Base-by-base conservation (phyloP, 495 filamentous ascomycete species). In the Daldinia vernicosa region DNA sequence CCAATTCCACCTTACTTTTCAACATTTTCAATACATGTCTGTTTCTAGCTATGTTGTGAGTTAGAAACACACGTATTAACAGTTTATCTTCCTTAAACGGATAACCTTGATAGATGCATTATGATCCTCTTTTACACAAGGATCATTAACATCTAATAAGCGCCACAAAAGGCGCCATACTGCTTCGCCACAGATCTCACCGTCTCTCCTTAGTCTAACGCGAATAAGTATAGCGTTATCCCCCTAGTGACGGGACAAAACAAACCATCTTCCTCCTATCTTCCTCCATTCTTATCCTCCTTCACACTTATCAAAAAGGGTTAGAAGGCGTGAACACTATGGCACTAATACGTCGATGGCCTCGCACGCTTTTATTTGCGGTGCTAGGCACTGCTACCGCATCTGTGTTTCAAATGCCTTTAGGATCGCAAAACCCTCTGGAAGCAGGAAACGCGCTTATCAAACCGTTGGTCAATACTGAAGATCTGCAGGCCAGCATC, bases 401-500 rank as follows among this genome's bases (percentile, higher is more conserved):
- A 26, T 69, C 58, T n/a, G 66, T 69, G 28, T 35, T 66, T 54
- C 70, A 73, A 39, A 51, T 66, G 0, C 70, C 70, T 47, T 50
- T 73, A 40, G 43, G 63, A 40, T 37, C 70, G 8, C 66, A 73
- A 35, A 55, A 27, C 11, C 66, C 56, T 11, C 0, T 61, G 3
- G 35, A 32, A 37, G 57, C 52, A 24, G 56, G 24, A 14, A 65
- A 66, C 19, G 6, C 45, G 28, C 37, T 60, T 26, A 77, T 77
- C 6, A 82, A 79, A 61, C 79, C 78, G 32, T 57, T 82, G 43
- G 78, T 90, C 51, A 81, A 82, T 77, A 85, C 85, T 11, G 76
- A 85, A 59, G 77, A 76, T 22, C 81, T 89, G 51, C 85, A 90
- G 71, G 80, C 71, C 30, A 80, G 80, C 66, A 88, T 90, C 75